These are phyloP conservation scores for Colletotrichum caudatum DNA, from an alignment of 2,329 filamentous ascomycete genomes.

Conservation along the genomic window DNA sequence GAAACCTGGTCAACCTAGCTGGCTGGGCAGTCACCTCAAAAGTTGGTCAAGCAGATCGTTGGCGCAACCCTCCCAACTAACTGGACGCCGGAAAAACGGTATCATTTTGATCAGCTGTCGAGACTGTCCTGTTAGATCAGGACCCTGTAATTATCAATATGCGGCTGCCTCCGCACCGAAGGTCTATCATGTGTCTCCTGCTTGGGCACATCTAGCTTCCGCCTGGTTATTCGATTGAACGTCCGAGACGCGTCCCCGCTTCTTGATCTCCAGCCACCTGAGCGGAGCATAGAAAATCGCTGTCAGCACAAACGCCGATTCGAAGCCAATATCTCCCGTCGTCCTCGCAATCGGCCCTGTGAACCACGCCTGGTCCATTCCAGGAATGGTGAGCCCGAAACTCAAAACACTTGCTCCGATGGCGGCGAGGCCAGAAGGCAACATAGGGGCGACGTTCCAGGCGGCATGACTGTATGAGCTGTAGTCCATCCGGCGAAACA, in stretches of 20 bases:
- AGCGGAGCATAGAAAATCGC: conserved; percentile 57
- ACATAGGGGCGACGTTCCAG: conserved; percentile 57
- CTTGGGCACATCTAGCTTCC: conserved; percentile 4
- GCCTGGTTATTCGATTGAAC: neutral
- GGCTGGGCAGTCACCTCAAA: conserved; percentile 10
- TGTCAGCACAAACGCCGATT: conserved; percentile 57
- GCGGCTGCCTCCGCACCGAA: conserved; percentile 11
- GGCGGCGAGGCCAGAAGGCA: conserved; percentile 59
- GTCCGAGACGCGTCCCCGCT: conserved; percentile 44
- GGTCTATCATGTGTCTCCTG: conserved; percentile 38
- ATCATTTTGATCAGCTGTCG: conserved; percentile 28
- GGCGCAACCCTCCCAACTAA: conserved; percentile 8
- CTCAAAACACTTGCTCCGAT: conserved; percentile 58
- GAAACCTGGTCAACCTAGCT: neutral
- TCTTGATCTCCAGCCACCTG: conserved; percentile 52
- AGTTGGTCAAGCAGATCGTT: conserved; percentile 16
- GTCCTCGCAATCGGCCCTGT: conserved; percentile 56
- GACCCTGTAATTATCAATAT: conserved; percentile 19
- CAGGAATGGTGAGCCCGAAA: conserved; percentile 56
- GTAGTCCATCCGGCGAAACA: conserved; percentile 57
- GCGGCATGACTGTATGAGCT: conserved; percentile 56
- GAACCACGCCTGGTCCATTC: conserved; percentile 59
- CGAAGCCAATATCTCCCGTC: conserved; percentile 61
- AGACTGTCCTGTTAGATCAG: conserved; percentile 16
- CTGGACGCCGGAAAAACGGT: conserved; percentile 19